Base-by-base conservation (phyloP, 192 early-diverging fungal species). In the Coemansia sp. region DNA sequence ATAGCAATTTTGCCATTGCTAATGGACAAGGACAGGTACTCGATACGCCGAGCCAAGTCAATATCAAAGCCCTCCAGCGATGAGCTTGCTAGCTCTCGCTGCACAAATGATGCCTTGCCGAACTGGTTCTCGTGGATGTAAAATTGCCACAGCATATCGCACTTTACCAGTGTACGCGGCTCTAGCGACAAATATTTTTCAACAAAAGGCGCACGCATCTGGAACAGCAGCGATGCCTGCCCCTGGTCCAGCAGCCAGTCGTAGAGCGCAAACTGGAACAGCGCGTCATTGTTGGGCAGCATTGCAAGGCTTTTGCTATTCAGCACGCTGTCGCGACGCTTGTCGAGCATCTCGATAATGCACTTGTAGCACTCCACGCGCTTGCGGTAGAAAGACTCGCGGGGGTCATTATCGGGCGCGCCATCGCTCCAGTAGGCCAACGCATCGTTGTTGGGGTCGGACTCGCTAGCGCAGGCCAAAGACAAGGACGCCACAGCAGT, bases 241-340 rank as follows among this genome's bases (percentile, higher is more conserved):
- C 62, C 75, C 37, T 79, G 71, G 2, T 67, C 76, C 50, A 92
- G 66, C 35, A 91, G 70, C 88, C 86, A 89, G 33, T 88, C 83
- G 59, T 86, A 91, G 5, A 90, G 74, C n/a, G 65, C 66, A 59
- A 85, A 84, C 39, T 91, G 88, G 83, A 92, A 92, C 37, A 86
- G 68, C 0, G 67, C 67, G 57, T 92, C 90, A 33, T 83, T 72
- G 39, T 68, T 71, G 4, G 75, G 70, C 56, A 90, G 78, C 34
- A 79, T 26, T 13, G 58, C n/a, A 5, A 80, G 59, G 13, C 24
- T 48, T 11, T 51, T 37, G 4, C 39, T 56, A n/a, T 65, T 71
- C 5, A 69, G 26, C 10, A 36, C 55, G 1, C 51, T 11, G 18
- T 24, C 38, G 2, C 67, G 36, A 43, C 68, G 63, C 31, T 70